These are phyloP conservation scores for Arachis monticola DNA, from an alignment of 331 rosid genomes.

Conservation along the genomic window DNA sequence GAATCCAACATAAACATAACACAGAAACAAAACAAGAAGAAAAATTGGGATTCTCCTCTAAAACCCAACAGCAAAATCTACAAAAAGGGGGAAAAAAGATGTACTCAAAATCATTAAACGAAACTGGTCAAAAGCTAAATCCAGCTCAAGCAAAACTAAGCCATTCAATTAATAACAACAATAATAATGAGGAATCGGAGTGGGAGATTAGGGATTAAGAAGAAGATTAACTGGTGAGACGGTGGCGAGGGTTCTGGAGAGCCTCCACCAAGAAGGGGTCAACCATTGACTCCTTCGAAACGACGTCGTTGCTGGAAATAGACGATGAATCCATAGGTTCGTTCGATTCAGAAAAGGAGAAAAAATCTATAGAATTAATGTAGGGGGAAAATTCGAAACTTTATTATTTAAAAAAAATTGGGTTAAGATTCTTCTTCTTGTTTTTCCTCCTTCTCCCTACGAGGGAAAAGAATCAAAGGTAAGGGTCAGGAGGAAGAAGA, in stretches of 20 bases:
- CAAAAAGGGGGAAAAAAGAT: background rate
- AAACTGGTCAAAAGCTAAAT: conserved; percentile 28
- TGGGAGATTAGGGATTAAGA: background rate
- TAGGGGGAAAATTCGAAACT: background rate
- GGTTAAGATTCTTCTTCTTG: background rate
- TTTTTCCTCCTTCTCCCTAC: conserved; percentile 35
- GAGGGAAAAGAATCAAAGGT: conserved; percentile 36
- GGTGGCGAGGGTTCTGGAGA: conserved; percentile 94
- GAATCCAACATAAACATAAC: conserved; percentile 8
- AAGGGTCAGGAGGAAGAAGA: conserved; percentile 41
- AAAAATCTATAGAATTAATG: background rate
- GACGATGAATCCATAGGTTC: conserved; percentile 59
- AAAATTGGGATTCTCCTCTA: conserved; percentile 4
- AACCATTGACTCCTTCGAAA: conserved; percentile 67
- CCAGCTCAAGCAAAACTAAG: conserved; percentile 22
- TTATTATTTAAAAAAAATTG: background rate
- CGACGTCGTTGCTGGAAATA: conserved; percentile 48
- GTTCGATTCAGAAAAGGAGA: conserved; percentile 14
- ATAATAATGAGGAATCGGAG: conserved; percentile 12
- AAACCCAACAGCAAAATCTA: conserved; percentile 35
- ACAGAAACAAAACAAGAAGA: background rate
- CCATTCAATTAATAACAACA: background rate
- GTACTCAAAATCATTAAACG: too few species aligned
- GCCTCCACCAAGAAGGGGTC: conserved; percentile 96
- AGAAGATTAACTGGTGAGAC: conserved; percentile 68